Base-by-base conservation (phyloP, 768 basidiomycete genomes). In the Collybia sordida region DNA sequence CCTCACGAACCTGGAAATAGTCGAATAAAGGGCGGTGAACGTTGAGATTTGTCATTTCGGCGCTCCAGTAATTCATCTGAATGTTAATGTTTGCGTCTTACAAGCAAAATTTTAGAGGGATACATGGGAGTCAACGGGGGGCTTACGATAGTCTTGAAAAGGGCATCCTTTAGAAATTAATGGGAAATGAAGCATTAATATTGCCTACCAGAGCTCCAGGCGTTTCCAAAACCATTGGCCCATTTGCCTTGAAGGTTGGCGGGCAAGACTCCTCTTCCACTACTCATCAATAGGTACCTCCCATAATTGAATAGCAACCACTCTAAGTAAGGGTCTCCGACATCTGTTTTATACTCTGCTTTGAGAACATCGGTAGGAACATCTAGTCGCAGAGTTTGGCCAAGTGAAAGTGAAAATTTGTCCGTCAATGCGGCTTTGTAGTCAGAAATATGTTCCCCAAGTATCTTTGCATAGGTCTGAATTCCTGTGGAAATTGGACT, bases 51-150 rank as follows among this genome's bases (percentile, higher is more conserved):
- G 82, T 83, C 69, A 81, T 79, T 57, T 88, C 87, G 12, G 86
- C 86, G 42, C 73, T 74, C 87, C 87, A 90, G 60, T 89, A 88
- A 59, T 88, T 90, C 88, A 88, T 89, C 62, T 90, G 88, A 36
- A 86, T 74, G 53, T 90, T 90, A 56, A 90, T 85, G 50, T 90
- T 90, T 25, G 87, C 76, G 58, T 88, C 86, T 86, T 24, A 21
- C 15, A 31, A 31, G 5, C 3, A 0, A 21, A 4, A 31, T 31
- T 34, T 42, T 3, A 51, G 49, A 24, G 3, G 37, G 8, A 9
- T 45, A 39, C 25, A 34, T 4, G 9, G 18, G 23, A 17, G 23
- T 35, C 49, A 12, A 14, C 19, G 27, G 3, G 45, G 15, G 23
- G 44, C 70, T 49, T 48, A 71, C 70, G 72, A 55, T 70, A 72